These are phyloP conservation scores for Globisporangium camurandrum DNA, from an alignment of 352 stramenopile genomes.

Conservation along the genomic window DNA sequence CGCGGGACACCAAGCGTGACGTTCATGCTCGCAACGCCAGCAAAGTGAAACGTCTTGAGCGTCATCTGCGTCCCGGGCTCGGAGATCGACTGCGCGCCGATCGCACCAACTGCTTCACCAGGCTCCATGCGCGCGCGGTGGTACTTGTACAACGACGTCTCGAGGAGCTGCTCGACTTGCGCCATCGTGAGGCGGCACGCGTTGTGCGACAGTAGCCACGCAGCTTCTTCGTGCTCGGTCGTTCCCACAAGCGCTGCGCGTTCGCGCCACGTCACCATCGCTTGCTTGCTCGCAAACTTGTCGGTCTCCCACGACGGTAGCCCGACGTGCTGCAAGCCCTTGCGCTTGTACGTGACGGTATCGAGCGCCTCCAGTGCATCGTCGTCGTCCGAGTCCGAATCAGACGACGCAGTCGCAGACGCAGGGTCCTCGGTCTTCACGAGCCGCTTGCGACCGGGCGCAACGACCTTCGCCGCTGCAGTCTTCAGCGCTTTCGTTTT, in stretches of 20 bases:
- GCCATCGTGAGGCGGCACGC: slow-evolving; percentile 85
- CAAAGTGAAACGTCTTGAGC: slow-evolving; percentile 99
- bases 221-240: slow-evolving; percentile 59
- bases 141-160: slow-evolving; percentile 80
- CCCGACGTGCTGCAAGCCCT: slow-evolving; percentile 56
- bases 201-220: slow-evolving; percentile 85
- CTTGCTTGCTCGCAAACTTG: slow-evolving; percentile 47
- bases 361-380: slow-evolving; percentile 35
- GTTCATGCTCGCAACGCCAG: slow-evolving; percentile 99
- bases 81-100: slow-evolving; percentile 98
- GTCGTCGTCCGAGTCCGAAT: slow-evolving; percentile 42
- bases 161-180: slow-evolving; percentile 74
- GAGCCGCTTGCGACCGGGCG: slow-evolving; percentile 33
- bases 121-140: slow-evolving; percentile 88
- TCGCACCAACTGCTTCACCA: slow-evolving; percentile 96
- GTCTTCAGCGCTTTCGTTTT: slow-evolving; percentile 62
- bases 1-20: slow-evolving; percentile 98
- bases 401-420: neutral
- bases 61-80: slow-evolving; percentile 99
- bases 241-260: slow-evolving; percentile 40
- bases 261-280: slow-evolving; percentile 45
- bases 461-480: slow-evolving; percentile 23
- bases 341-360: slow-evolving; percentile 52
- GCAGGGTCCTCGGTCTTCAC: slow-evolving; percentile 31
- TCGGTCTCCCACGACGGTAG: slow-evolving; percentile 43